Conservation (phyloP, 139 green algal genomes). For the Chlorella vulgaris region DNA sequence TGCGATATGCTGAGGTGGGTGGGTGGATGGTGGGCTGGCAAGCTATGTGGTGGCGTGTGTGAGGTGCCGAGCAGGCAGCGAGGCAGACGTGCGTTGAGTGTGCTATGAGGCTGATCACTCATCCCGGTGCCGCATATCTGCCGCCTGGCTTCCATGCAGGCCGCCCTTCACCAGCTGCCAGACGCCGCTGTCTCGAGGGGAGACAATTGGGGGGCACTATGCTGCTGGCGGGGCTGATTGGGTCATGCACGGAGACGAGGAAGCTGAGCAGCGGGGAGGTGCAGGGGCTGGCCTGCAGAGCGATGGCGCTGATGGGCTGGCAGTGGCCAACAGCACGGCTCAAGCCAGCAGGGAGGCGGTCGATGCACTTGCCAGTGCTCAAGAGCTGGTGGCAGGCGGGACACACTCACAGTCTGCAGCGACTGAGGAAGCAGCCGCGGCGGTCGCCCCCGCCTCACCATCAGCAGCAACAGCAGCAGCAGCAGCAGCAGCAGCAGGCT, state of each 20-base stretch:
- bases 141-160: conserved; percentile 5
- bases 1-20: conserved; percentile 59
- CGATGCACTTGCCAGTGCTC: too few species aligned
- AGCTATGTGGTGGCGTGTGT: background rate
- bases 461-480: too few species aligned
- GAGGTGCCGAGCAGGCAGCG: too few species aligned
- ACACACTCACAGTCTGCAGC: too few species aligned
- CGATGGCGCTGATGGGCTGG: too few species aligned
- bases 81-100: too few species aligned
- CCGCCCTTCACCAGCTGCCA: conserved; percentile 56
- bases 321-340: too few species aligned
- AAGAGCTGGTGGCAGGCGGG: too few species aligned
- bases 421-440: too few species aligned
- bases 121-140: background rate
- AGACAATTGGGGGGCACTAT: conserved; percentile 64
- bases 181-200: conserved; percentile 59
- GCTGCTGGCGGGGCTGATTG: conserved; percentile 12
- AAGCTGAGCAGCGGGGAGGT: background rate
- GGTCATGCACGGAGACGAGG: background rate
- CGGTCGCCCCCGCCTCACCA: too few species aligned
- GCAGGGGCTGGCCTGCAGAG: too few species aligned
- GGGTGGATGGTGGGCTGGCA: background rate
- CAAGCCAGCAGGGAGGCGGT: too few species aligned
- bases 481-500: background rate
- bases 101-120: background rate